Base-by-base conservation (phyloP, 1,284 basidiomycete species). In the Somion occarium region DNA sequence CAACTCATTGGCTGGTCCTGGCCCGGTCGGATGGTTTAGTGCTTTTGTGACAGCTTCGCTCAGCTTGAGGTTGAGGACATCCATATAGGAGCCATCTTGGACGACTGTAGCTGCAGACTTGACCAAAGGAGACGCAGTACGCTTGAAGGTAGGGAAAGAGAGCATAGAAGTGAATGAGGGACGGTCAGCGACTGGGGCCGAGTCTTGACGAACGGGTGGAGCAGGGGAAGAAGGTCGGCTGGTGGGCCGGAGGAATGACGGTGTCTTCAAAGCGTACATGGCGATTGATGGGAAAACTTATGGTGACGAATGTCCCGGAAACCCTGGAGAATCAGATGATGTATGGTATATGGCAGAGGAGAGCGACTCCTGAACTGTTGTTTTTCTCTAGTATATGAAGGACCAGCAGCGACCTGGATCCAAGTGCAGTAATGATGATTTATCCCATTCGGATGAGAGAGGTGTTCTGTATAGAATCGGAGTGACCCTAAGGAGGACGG, bases 1-100 rank as follows among this genome's bases (percentile, higher is more conserved):
- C 37, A 75, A 65, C 53, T 88, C 85, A 50, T 66, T 67, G 3
- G 72, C 65, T 45, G 67, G 59, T 22, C 73, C 71, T 22, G 80
- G 72, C 9, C 80, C 80, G 13, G 42, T 22, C 13, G 87, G 84
- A 56, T 84, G 82, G 12, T 78, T 73, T 39, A 91, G 71, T 1
- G 86, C 83, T 68, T 80, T 88, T 43, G 85, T 82, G n/a, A 88
- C 85, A 0, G 84, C 87, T 65, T 91, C 88, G 61, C 82, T 88
- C 38, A 91, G 72, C 64, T 84, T 88, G 51, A 90, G 73, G 57
- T 81, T 75, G 45, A 91, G 77, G 49, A 82, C 78, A 64, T 89
- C 85, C 53, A 90, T 74, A 65, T 89, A 91, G 3, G 85, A 85
- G 48, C 84, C 85, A 63, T 89, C 87, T 60, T 88, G 87, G 37